Conservation (phyloP, 164 flowering plant genomes). For the Vitis cinerea region DNA sequence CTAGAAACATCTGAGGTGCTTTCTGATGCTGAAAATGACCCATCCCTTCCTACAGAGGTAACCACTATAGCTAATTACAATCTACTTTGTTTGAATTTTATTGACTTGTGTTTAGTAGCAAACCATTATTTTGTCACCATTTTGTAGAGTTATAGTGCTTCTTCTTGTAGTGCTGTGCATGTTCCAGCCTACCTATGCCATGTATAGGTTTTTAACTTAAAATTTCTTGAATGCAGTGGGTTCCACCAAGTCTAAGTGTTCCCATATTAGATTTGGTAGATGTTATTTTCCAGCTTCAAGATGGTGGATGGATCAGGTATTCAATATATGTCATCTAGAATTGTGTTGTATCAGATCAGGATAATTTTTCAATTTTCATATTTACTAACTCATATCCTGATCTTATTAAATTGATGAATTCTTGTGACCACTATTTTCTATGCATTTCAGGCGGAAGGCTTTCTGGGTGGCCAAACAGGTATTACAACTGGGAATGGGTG, state of each 20-base stretch:
- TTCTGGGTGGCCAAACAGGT: conserved; percentile 98
- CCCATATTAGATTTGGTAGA: conserved; percentile 94
- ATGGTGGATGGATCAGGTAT: conserved; percentile 99
- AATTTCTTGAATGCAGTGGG: conserved; percentile 66
- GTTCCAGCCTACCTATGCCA: not conserved
- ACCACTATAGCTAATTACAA: not conserved
- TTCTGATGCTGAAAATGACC: conserved; percentile 54
- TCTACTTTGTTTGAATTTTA: not conserved
- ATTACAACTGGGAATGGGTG: conserved; percentile 99
- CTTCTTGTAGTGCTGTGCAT: not conserved
- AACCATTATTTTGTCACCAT: too few species aligned
- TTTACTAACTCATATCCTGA: not conserved
- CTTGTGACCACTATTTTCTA: conserved; percentile 13
- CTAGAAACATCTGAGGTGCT: conserved; percentile 31
- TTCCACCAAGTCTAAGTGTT: conserved; percentile 81
- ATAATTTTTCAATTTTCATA: not conserved
- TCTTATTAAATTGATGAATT: not conserved
- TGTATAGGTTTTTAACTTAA: not conserved
- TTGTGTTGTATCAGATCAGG: not conserved
- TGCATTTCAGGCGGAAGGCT: conserved; percentile 68
- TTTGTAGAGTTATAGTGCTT: not conserved
- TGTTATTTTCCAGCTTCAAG: conserved; percentile 92
- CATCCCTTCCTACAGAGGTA: conserved; percentile 84
- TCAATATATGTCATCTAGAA: not conserved
- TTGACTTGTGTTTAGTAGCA: too few species aligned